These are phyloP conservation scores for Phialophora macrospora DNA, from an alignment of 2,329 filamentous ascomycete genomes.

Conservation along the genomic window DNA sequence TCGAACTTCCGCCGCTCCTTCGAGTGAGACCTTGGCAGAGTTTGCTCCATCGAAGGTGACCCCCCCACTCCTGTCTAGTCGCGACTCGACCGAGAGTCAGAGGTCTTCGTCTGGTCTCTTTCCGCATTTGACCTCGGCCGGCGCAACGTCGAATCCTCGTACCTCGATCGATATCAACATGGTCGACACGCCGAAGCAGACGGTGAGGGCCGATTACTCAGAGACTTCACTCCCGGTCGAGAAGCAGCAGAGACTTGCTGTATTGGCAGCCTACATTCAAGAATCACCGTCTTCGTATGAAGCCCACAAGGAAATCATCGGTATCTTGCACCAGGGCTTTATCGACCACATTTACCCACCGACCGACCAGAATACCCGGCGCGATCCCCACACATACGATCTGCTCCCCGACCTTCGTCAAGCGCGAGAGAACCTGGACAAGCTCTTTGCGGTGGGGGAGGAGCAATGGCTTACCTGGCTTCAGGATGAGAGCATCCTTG, in stretches of 20 bases:
- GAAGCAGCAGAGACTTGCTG: conserved; percentile 48
- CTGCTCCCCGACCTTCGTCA: conserved; percentile 53
- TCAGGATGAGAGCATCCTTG: conserved; percentile 64
- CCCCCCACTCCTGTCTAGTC: conserved; percentile 46
- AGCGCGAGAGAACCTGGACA: conserved; percentile 63
- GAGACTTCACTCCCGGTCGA: conserved; percentile 50
- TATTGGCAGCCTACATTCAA: conserved; percentile 50
- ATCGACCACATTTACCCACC: conserved; percentile 53
- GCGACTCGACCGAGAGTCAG: conserved; percentile 51
- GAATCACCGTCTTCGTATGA: conserved; percentile 55
- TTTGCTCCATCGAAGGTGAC: conserved; percentile 50
- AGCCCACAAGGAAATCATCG: conserved; percentile 54
- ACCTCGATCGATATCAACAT: conserved; percentile 53
- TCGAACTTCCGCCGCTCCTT: conserved; percentile 51
- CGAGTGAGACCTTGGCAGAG: conserved; percentile 57
- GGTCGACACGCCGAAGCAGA: conserved; percentile 50
- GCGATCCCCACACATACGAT: conserved; percentile 53
- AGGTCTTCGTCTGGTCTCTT: conserved; percentile 30
- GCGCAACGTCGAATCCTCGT: conserved; percentile 41
- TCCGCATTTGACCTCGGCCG: conserved; percentile 28
- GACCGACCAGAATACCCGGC: conserved; percentile 51
- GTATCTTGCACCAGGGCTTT: conserved; percentile 54
- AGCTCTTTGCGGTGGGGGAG: conserved; percentile 67
- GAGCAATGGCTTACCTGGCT: conserved; percentile 68
- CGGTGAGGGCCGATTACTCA: conserved; percentile 48